Evolutionary conservation across 2,329 filamentous ascomycete species (phyloP), one percentile per base, ranked within the genome.

Genomic region (Cercospora berteroae): DNA sequence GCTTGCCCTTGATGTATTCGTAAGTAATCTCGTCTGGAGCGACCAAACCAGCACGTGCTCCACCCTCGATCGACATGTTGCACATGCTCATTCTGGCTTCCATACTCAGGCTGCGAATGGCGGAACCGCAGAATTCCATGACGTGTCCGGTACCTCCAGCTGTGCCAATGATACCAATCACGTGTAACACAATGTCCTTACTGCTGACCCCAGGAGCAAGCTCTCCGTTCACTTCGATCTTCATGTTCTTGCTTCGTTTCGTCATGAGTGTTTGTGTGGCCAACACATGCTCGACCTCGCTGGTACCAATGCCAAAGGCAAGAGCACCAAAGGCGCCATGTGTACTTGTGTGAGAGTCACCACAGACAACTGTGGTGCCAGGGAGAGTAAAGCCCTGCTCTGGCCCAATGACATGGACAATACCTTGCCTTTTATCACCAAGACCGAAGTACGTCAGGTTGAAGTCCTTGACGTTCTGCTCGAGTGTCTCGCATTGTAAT

Each of bases 71-170:
- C 13, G 94, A 93, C 95, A 98, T 98, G 84, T 99, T 99, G 85
- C 95, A 98, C 79, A 99, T 96, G 70, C 94, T 97, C 95, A 99
- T 98, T 73, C 95, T 89, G 52, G 94, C 95, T 81, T 98, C 95
- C 88, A 99, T 97, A 81, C 92, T 96, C 74, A 98, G 85, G 69
- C 82, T 83, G 74, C 93, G 89, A 78, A 99, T 97, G 69, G 95
- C 92, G 61, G 94, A 97, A 68, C 95, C 95, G 78, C 93, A 97
- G 84, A 94, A 99, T 83, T 99, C 95, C 75, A 99, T 97, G 72
- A 98, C 95, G 63, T 91, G 90, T 69, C 94, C 94, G 65, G 90
- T 98, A 74, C 95, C 95, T 79, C 94, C 95, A 69, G 95, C 95
- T 25, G 95, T 98, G 75, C 95, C 95, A 74, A 98, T 97, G 75